Percentiles rank a stretch among this genome's conserved stretches.
phyloP scores from a whole-genome alignment of 129 eudicot genomes.

The Solidago caesia region DNA sequence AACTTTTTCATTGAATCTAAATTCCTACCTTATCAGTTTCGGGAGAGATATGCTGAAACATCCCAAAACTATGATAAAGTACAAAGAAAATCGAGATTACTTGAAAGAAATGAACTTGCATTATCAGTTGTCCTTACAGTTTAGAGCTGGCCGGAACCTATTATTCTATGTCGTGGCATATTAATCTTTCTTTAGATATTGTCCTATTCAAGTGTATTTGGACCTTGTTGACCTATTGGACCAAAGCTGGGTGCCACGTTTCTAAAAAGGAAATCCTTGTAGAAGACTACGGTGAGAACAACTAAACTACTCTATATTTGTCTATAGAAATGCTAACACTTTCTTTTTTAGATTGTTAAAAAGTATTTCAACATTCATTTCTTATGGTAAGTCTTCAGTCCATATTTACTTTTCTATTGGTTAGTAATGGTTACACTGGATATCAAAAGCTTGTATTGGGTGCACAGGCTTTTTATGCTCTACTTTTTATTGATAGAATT shows the following conservation, averaged over 20 bases:
- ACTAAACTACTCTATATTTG: background rate
- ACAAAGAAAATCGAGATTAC: background rate
- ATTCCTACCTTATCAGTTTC: constrained; percentile 5
- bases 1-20: constrained; percentile 12
- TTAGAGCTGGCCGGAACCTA: background rate
- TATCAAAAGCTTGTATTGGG: background rate
- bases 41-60: constrained; percentile 10
- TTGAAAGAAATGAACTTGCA: background rate
- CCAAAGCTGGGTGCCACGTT: background rate
- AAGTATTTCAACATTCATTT: background rate
- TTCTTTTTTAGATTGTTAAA: background rate
- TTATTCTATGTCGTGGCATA: background rate
- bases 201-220: background rate
- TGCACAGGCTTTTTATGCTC: background rate
- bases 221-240: background rate
- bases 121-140: background rate
- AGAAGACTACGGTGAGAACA: background rate
- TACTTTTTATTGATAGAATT: background rate
- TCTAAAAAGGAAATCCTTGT: background rate
- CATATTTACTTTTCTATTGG: background rate
- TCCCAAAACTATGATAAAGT: constrained; percentile 11
- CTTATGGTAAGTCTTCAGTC: background rate
- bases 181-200: background rate
- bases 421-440: background rate
- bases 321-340: background rate